Conservation (phyloP, 2,329 filamentous ascomycete genomes). For the Paecilomyces dactylethromorphus region DNA sequence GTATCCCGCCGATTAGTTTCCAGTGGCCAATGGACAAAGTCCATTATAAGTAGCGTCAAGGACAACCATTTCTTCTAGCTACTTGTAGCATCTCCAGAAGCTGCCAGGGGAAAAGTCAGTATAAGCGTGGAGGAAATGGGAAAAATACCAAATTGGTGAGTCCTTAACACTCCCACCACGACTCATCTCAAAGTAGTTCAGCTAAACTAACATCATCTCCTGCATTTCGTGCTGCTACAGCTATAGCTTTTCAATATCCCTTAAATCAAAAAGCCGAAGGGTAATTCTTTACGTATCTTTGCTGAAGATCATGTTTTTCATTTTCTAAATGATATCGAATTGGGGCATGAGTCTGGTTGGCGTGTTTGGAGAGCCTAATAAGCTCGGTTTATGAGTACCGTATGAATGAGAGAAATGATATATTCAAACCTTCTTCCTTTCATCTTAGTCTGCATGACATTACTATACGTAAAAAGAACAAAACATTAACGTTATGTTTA, state of each 20-base stretch:
- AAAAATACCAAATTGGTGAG: constrained; percentile 14
- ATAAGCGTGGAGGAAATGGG: constrained; percentile 32
- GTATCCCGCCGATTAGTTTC: not conserved
- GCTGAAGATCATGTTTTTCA: not conserved
- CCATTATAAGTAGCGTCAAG: not conserved
- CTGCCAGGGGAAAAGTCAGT: constrained; percentile 8
- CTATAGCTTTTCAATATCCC: not conserved
- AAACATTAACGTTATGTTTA: too few relatives aligned
- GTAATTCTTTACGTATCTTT: not conserved
- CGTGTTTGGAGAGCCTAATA: not conserved
- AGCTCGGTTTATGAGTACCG: not conserved
- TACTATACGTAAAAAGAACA: too few relatives aligned
- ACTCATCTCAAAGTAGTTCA: not conserved
- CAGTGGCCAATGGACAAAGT: not conserved
- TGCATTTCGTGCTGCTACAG: not conserved
- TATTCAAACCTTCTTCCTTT: not conserved
- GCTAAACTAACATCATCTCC: not conserved
- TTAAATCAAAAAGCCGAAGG: not conserved
- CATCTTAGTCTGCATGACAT: not conserved
- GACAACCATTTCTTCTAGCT: not conserved
- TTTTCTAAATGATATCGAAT: not conserved
- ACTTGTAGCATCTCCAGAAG: not conserved
- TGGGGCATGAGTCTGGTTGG: not conserved
- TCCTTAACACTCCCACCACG: not conserved
- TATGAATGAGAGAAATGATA: not conserved